Evolutionary conservation across 148 eudicot genomes (phyloP).

Genomic region (Talinum fruticosum): DNA sequence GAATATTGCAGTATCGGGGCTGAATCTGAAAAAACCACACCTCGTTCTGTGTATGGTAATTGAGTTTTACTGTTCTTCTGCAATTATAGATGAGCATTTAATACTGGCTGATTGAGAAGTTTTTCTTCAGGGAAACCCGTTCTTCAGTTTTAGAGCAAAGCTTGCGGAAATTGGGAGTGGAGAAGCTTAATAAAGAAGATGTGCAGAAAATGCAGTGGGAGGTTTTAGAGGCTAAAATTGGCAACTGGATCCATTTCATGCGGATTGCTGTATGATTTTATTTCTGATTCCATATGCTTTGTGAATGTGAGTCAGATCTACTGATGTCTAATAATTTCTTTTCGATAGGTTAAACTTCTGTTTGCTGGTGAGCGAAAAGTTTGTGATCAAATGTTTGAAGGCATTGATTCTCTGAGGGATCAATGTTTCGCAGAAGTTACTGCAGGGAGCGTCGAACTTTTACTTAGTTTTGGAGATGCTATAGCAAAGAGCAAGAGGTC

Average conservation of each 20-base stretch:
- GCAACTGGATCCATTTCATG: conserved; percentile 99
- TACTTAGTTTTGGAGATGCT: conserved; percentile 98
- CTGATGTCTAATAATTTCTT: conserved; percentile 15
- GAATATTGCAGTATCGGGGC: too few relatives aligned
- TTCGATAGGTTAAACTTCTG: conserved; percentile 76
- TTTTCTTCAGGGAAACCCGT: conserved; percentile 71
- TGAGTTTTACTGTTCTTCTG: background rate
- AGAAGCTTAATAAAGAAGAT: conserved; percentile 95
- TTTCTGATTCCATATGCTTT: background rate
- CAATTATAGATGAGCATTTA: background rate
- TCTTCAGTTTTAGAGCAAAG: conserved; percentile 91
- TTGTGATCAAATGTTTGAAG: conserved; percentile 93
- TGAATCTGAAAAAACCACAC: background rate
- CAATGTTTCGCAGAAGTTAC: conserved; percentile 95
- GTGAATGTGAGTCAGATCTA: background rate
- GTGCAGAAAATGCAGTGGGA: conserved; percentile 99
- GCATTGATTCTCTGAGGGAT: conserved; percentile 74
- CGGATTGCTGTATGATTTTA: conserved; percentile 79
- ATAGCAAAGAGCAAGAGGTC: conserved; percentile 98
- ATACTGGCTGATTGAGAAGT: conserved; percentile 9
- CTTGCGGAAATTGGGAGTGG: conserved; percentile 85
- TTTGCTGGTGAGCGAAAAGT: conserved; percentile 93
- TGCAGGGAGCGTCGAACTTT: conserved; percentile 73
- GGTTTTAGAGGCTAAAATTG: conserved; percentile 94
- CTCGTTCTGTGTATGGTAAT: background rate